Percentiles rank a stretch among this genome's conserved stretches.
These are phyloP conservation scores for Anethum foeniculum DNA, from an alignment of 140 eudicot species.

Conservation along the genomic window DNA sequence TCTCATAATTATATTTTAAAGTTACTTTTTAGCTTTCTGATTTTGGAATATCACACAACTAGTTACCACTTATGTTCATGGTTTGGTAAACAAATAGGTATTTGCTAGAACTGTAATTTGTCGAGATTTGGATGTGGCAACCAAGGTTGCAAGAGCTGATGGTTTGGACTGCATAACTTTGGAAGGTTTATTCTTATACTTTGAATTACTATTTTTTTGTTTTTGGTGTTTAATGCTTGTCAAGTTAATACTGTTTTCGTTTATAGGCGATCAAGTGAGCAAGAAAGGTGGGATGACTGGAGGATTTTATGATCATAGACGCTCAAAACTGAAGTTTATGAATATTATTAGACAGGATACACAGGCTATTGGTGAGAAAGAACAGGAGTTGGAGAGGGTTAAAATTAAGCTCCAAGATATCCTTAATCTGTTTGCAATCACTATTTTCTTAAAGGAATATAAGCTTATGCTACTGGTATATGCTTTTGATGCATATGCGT, in stretches of 20 bases:
- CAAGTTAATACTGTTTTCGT: conserved; percentile 14
- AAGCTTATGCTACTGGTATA: background rate
- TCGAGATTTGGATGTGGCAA: conserved; percentile 93
- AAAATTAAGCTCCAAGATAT: conserved; percentile 63
- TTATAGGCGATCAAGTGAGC: conserved; percentile 93
- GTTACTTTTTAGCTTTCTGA: background rate
- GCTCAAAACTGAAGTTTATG: conserved; percentile 84
- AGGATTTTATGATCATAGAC: conserved; percentile 86
- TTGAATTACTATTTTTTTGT: background rate
- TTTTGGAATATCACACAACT: background rate
- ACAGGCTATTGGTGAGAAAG: conserved; percentile 42
- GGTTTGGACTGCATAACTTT: conserved; percentile 94
- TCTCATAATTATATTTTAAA: background rate
- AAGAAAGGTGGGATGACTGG: conserved; percentile 99
- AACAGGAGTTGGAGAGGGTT: conserved; percentile 53
- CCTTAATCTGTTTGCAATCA: conserved; percentile 32
- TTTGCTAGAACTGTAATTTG: conserved; percentile 94
- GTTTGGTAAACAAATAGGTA: conserved; percentile 36
- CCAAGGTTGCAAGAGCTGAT: conserved; percentile 83
- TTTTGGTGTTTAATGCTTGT: background rate
- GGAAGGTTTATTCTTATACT: conserved; percentile 47
- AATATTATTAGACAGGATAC: conserved; percentile 59
- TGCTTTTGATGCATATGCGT: background rate
- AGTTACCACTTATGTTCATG: background rate
- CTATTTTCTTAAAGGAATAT: background rate